These are phyloP conservation scores for Danielia oregonensis DNA, from an alignment of 805 yeast species.

Conservation along the genomic window DNA sequence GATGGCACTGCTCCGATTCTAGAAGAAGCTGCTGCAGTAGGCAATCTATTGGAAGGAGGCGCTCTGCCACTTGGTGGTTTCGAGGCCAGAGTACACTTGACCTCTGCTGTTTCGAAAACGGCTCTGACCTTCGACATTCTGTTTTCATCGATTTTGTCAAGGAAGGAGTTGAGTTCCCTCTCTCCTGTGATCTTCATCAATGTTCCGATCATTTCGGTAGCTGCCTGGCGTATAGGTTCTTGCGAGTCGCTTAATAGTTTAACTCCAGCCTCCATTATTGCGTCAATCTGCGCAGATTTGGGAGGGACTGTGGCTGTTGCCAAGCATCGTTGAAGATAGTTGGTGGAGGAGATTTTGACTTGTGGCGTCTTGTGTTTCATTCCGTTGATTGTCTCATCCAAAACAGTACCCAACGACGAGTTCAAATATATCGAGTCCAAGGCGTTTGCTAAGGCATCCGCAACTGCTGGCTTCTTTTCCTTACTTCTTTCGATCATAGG, in stretches of 20 bases:
- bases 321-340: constrained; percentile 62
- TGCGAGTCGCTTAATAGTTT: constrained; percentile 78
- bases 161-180: constrained; percentile 52
- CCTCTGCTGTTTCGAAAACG: constrained; percentile 51
- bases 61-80: constrained; percentile 6
- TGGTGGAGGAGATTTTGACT: constrained; percentile 66
- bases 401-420: constrained; percentile 49
- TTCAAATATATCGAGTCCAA: constrained; percentile 58
- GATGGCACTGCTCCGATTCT: constrained; percentile 4
- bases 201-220: constrained; percentile 76
- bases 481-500: constrained; percentile 79
- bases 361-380: constrained; percentile 82
- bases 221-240: constrained; percentile 76
- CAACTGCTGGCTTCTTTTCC: constrained; percentile 78
- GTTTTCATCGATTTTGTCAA: constrained; percentile 74
- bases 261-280: constrained; percentile 50
- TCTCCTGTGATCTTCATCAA: constrained; percentile 81
- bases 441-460: constrained; percentile 65
- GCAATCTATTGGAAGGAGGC: constrained; percentile 6
- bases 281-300: constrained; percentile 48
- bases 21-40: constrained; percentile 6
- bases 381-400: constrained; percentile 56
- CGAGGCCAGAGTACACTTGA: constrained; percentile 25
- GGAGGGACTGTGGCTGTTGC: constrained; percentile 49
- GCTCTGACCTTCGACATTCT: constrained; percentile 65